These are phyloP conservation scores for Purshia tridentata DNA, from an alignment of 306 rosid species.

Conservation along the genomic window DNA sequence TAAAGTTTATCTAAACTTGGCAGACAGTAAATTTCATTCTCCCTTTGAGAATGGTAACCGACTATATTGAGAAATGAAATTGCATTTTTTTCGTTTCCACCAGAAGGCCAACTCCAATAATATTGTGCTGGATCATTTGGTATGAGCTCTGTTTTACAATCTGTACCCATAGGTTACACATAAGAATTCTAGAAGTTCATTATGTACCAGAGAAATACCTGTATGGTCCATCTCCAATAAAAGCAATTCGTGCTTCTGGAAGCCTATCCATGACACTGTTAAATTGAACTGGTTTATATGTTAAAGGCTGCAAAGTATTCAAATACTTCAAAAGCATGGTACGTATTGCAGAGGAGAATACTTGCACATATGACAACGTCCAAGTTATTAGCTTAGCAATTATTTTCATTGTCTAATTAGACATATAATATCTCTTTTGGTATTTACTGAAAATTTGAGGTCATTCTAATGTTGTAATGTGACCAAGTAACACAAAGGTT, in stretches of 20 bases:
- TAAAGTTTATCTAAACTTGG: background rate
- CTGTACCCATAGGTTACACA: background rate
- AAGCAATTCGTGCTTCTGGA: conserved; percentile 87
- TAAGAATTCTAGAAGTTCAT: background rate
- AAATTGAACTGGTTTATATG: conserved; percentile 31
- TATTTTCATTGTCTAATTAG: no score
- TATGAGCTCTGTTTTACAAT: background rate
- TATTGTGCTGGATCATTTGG: background rate
- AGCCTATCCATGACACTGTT: conserved; percentile 86
- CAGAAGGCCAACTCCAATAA: background rate
- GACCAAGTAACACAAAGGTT: background rate
- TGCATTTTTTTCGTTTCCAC: background rate
- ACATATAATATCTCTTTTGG: no score
- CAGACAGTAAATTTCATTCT: background rate
- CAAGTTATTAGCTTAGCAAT: background rate
- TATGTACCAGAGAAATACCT: conserved; percentile 47
- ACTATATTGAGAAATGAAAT: background rate
- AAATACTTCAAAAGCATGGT: background rate
- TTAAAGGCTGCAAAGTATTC: conserved; percentile 23
- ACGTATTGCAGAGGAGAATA: background rate
- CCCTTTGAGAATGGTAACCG: background rate
- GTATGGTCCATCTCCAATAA: conserved; percentile 94
- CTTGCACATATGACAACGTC: background rate
- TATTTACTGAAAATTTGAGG: no score
- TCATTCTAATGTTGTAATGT: no score